phyloP scores from a whole-genome alignment of 2,329 filamentous ascomycete species.

The Pseudogymnoascus sp. region DNA sequence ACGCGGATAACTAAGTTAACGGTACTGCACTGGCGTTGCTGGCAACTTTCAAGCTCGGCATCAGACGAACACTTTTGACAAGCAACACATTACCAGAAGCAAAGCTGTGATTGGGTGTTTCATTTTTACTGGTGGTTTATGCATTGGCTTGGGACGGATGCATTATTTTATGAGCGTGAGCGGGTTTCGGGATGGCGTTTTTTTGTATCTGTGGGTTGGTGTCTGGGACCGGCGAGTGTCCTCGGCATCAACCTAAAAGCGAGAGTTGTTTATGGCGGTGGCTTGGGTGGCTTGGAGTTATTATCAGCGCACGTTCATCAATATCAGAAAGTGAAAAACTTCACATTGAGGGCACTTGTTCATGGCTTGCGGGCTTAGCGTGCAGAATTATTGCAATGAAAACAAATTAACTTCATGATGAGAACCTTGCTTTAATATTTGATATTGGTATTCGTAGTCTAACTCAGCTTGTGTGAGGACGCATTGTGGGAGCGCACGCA shows the following conservation, averaged over 20 bases:
- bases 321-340: neutral
- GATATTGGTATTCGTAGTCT: neutral
- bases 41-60: neutral
- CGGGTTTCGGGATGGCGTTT: neutral
- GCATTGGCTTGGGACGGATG: neutral
- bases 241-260: neutral
- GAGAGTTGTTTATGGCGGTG: neutral
- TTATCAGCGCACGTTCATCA: neutral
- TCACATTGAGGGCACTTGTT: neutral
- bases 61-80: neutral
- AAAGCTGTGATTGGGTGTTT: neutral
- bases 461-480: neutral
- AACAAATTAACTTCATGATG: neutral
- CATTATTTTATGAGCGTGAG: neutral
- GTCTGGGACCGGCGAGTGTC: neutral
- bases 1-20: neutral
- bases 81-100: neutral
- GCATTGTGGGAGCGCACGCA: neutral
- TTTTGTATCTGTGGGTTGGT: conserved; percentile 2
- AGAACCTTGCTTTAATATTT: neutral
- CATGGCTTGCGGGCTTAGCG: neutral
- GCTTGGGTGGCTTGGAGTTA: neutral
- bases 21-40: neutral
- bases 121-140: neutral
- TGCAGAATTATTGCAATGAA: neutral